Conservation (phyloP, 2,329 filamentous ascomycete genomes). For the Hymenoscyphus fructigenus region DNA sequence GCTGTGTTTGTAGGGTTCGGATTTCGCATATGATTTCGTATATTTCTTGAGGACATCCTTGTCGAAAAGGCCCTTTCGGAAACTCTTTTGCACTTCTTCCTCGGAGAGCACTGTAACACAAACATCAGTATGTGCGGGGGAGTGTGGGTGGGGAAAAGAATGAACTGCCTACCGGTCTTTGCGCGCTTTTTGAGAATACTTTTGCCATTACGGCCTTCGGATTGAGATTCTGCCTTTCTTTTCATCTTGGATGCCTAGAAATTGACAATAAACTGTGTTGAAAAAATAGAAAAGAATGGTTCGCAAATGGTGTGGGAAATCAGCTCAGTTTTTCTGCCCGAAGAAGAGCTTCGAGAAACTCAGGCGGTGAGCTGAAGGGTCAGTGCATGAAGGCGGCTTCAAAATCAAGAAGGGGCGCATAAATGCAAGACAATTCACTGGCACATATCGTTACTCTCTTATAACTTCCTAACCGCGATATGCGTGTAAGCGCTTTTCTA, state of each 20-base stretch:
- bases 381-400: slow-evolving; percentile 9
- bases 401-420: slow-evolving; percentile 22
- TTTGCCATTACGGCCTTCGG: slow-evolving; percentile 42
- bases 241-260: slow-evolving; percentile 47
- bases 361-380: slow-evolving; percentile 11
- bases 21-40: slow-evolving; percentile 60
- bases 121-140: slow-evolving; percentile 16
- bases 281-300: slow-evolving; percentile 6
- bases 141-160: slow-evolving; percentile 13
- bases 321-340: slow-evolving; percentile 22
- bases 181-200: slow-evolving; percentile 52
- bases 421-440: slow-evolving; percentile 7
- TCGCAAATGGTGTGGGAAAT: slow-evolving; percentile 16
- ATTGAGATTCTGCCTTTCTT: slow-evolving; percentile 55
- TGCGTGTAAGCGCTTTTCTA: slow-evolving; percentile 27
- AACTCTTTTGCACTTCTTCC: slow-evolving; percentile 43
- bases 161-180: slow-evolving; percentile 40
- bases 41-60: slow-evolving; percentile 57
- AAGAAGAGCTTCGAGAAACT: slow-evolving; percentile 1
- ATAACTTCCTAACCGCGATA: slow-evolving; percentile 25
- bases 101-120: slow-evolving; percentile 31
- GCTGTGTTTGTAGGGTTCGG: slow-evolving; percentile 81
- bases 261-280: slow-evolving; percentile 11
- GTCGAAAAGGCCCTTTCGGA: slow-evolving; percentile 66
- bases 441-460: slow-evolving; percentile 5